Evolutionary conservation across 495 filamentous ascomycete species (phyloP).

Genomic region (Penicillium soppii): DNA sequence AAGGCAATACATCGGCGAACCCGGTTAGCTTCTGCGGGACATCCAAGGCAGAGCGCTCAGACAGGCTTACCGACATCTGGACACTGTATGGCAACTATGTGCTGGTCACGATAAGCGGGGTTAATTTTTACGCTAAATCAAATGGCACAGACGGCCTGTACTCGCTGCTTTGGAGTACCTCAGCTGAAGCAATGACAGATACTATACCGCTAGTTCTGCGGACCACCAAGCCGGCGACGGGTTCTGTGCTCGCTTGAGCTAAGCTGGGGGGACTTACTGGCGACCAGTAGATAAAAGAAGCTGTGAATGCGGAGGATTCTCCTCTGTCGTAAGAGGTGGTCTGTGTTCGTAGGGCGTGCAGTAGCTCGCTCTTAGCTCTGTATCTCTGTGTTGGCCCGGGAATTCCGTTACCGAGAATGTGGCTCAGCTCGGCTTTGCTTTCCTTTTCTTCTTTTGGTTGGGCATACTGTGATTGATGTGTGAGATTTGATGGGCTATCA

Average conservation of each 20-base stretch:
- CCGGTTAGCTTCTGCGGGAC: slow-evolving; percentile 8
- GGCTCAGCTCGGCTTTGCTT: neutral
- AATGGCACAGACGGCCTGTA: slow-evolving; percentile 9
- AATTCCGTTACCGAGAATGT: neutral
- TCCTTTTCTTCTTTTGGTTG: too few relatives aligned
- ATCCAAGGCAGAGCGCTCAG: neutral
- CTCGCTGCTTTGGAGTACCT: slow-evolving; percentile 12
- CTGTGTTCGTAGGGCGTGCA: neutral
- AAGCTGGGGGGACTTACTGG: neutral
- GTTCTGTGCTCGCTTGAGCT: slow-evolving; percentile 11
- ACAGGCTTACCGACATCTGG: slow-evolving; percentile 14
- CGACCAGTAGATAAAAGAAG: neutral
- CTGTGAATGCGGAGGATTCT: neutral
- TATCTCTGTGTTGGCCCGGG: neutral
- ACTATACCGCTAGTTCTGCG: slow-evolving; percentile 12
- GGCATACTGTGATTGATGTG: too few relatives aligned
- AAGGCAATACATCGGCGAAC: neutral
- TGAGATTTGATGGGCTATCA: too few relatives aligned
- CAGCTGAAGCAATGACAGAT: slow-evolving; percentile 3
- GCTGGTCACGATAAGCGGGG: slow-evolving; percentile 8
- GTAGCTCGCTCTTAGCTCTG: neutral
- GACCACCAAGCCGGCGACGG: slow-evolving; percentile 15
- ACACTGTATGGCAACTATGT: slow-evolving; percentile 18
- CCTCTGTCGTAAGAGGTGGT: neutral
- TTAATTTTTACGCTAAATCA: slow-evolving; percentile 14